Conservation (phyloP, 2,329 filamentous ascomycete genomes). For the Hypoxylon sp. region DNA sequence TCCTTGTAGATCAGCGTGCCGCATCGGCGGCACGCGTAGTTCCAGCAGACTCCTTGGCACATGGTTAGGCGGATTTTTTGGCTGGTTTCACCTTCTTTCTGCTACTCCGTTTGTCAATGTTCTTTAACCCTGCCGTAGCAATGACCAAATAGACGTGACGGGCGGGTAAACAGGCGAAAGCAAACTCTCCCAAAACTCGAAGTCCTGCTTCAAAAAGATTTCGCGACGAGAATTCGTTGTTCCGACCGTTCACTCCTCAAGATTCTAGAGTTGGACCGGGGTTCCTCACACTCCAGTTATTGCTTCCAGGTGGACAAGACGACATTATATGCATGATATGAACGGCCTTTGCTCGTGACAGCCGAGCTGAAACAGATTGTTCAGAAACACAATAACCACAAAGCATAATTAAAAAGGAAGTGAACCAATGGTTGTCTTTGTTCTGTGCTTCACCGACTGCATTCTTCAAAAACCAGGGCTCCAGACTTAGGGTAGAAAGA, state of each 20-base stretch:
- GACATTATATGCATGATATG: conserved; percentile 1
- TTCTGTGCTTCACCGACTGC: conserved; percentile 16
- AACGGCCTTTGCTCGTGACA: neutral
- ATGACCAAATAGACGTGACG: neutral
- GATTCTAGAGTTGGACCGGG: neutral
- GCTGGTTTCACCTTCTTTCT: neutral
- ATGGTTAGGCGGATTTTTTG: conserved; percentile 28
- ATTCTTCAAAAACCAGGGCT: neutral
- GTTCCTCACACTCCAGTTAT: conserved; percentile 1
- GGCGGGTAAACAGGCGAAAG: too few species aligned
- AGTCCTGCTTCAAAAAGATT: conserved; percentile 30
- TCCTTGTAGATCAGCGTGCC: conserved; percentile 28
- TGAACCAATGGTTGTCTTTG: conserved; percentile 2
- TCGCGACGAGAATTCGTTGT: neutral
- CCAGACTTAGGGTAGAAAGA: conserved; percentile 15
- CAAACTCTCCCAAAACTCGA: conserved; percentile 5
- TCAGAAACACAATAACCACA: conserved; percentile 10
- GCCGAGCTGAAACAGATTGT: conserved; percentile 19
- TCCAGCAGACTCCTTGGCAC: conserved; percentile 42
- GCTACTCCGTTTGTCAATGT: neutral
- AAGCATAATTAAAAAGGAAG: conserved; percentile 6
- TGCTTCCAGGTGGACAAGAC: neutral
- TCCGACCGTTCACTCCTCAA: neutral
- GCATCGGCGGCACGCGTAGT: conserved; percentile 36
- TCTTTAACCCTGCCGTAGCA: neutral